These are phyloP conservation scores for Leishmania mexicana DNA, from an alignment of 208 protist genomes.

Conservation along the genomic window DNA sequence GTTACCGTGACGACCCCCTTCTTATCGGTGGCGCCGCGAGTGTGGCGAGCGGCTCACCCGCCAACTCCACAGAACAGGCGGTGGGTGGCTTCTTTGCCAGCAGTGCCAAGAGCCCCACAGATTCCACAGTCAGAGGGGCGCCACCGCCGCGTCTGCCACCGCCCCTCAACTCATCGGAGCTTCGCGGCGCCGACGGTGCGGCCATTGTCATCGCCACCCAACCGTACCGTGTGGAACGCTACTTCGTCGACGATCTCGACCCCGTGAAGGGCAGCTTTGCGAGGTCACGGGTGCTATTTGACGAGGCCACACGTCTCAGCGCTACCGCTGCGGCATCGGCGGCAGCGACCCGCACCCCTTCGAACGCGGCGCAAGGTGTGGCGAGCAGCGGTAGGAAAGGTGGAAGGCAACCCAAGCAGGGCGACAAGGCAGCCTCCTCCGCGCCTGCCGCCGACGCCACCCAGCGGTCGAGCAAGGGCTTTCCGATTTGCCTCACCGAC, in stretches of 20 bases:
- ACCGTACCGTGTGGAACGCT: conserved; percentile 60
- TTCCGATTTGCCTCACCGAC: conserved; percentile 30
- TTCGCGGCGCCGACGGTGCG: conserved; percentile 1
- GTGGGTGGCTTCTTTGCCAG: background rate
- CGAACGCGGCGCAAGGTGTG: background rate
- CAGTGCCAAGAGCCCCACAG: background rate
- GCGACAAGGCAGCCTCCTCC: background rate
- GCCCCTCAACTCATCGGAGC: background rate
- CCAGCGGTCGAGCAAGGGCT: background rate
- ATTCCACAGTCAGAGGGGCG: background rate
- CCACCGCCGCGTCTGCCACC: background rate
- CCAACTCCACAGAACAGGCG: background rate
- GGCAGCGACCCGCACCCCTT: conserved; percentile 6
- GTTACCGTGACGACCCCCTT: background rate
- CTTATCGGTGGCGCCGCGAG: background rate
- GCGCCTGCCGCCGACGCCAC: background rate
- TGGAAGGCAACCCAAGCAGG: background rate
- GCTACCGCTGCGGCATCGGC: conserved; percentile 4
- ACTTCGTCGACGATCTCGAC: conserved; percentile 81
- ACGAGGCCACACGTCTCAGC: conserved; percentile 1
- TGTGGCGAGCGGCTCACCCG: background rate
- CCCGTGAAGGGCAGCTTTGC: conserved; percentile 32
- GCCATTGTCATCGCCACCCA: conserved; percentile 10
- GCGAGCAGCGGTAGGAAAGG: background rate
- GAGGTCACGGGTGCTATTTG: conserved; percentile 33